Evolutionary conservation across 2,329 filamentous ascomycete species (phyloP).

Genomic region (Elsinoe ampelina): DNA sequence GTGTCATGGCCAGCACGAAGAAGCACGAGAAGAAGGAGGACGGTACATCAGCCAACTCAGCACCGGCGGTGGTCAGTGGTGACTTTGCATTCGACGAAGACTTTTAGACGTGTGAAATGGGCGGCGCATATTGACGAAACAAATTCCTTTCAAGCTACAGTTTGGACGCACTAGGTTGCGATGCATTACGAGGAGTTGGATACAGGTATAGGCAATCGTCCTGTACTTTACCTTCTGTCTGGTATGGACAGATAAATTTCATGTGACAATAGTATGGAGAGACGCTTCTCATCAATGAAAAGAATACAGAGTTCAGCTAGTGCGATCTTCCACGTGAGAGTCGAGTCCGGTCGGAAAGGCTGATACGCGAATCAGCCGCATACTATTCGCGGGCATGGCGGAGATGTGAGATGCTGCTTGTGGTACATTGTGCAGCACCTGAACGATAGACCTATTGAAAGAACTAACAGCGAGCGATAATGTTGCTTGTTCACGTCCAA

Average conservation of each 20-base stretch:
- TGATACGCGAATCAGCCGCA: constrained; percentile 1
- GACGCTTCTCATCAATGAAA: constrained; percentile 12
- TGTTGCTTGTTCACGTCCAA: too few relatives aligned
- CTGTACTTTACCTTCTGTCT: constrained; percentile 6
- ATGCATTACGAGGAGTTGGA: constrained; percentile 15
- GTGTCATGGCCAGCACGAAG: constrained; percentile 91
- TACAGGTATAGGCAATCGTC: constrained; percentile 11
- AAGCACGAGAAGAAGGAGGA: constrained; percentile 46
- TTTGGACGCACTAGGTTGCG: constrained; percentile 7
- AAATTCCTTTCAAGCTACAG: background rate
- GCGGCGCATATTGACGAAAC: constrained; percentile 12
- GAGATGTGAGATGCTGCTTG: background rate
- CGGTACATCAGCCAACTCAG: constrained; percentile 36
- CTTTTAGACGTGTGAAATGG: constrained; percentile 56
- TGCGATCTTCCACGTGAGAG: background rate
- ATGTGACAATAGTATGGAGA: constrained; percentile 9
- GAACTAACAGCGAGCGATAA: too few relatives aligned
- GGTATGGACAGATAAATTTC: constrained; percentile 3
- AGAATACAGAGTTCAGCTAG: background rate
- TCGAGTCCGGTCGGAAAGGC: background rate
- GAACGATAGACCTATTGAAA: too few relatives aligned
- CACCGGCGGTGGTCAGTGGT: constrained; percentile 39
- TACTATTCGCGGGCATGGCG: background rate
- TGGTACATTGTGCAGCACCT: background rate
- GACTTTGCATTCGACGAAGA: constrained; percentile 95